Evolutionary conservation across 140 eudicot genomes (phyloP).

Genomic region (Bidens hawaiensis): DNA sequence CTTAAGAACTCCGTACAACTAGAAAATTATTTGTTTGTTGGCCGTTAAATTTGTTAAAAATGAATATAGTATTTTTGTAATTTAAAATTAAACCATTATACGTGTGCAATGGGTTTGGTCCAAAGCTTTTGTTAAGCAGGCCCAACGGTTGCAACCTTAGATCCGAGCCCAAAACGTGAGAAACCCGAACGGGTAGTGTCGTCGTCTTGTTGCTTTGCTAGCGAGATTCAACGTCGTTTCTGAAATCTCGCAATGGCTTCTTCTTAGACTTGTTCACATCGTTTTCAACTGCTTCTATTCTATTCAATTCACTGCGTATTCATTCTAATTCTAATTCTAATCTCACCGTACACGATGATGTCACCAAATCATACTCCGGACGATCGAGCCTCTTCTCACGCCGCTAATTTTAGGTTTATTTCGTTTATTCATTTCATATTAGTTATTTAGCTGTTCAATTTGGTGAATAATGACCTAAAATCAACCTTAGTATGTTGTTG

Average conservation of each 20-base stretch:
- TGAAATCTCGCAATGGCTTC: slow-evolving; percentile 3
- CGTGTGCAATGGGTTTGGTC: not conserved
- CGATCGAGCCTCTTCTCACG: slow-evolving; percentile 53
- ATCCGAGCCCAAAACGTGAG: slow-evolving; percentile 24
- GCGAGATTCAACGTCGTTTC: slow-evolving; percentile 29
- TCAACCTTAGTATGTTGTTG: slow-evolving; percentile 3
- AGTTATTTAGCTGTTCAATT: not conserved
- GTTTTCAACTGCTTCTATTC: slow-evolving; percentile 24
- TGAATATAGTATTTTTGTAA: too few relatives aligned
- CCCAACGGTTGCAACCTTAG: slow-evolving; percentile 9
- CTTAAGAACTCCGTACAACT: too few relatives aligned
- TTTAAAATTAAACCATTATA: too few relatives aligned
- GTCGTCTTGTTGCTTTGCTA: slow-evolving; percentile 23
- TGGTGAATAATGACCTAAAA: not conserved
- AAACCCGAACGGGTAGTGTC: not conserved
- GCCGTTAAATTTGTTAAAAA: too few relatives aligned
- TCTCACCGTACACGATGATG: slow-evolving; percentile 52
- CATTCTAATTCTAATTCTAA: slow-evolving; percentile 16
- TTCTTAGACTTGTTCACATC: slow-evolving; percentile 3
- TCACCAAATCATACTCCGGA: slow-evolving; percentile 63
- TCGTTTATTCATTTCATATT: not conserved
- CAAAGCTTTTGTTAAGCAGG: not conserved
- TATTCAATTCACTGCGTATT: not conserved
- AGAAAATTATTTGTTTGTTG: too few relatives aligned
- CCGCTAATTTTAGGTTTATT: slow-evolving; percentile 50